Base-by-base conservation (phyloP, 345 rosid species). In the Carallia pectinifolia region DNA sequence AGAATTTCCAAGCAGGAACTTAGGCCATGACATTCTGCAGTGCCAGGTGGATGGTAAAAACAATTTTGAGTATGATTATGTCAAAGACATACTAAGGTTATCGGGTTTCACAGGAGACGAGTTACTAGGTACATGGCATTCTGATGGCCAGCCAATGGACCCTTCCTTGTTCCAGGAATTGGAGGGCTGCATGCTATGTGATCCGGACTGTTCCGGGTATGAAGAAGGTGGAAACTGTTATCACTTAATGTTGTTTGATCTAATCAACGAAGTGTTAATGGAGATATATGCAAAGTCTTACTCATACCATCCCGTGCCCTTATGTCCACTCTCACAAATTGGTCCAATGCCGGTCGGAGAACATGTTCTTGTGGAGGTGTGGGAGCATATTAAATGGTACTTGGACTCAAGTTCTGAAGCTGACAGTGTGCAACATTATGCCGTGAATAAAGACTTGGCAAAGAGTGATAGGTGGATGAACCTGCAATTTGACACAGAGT, bases 401-500 rank as follows among this genome's bases (percentile, higher is more conserved):
- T 67, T 85, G 82, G 71, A 80, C 37, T 71, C 75, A 31, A 70
- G 60, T 74, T 75, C 85, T 27, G 74, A 38, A 10, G 56, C 63
- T 0, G 84, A 84, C 15, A 82, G 74, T 3, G 79, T 84, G 7
- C 31, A 82, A 79, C 90, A 91, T 73, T 70, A 80, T 62, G 61
- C 81, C 16, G 76, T 81, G 37, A 69, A 77, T 59, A 81, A 77
- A 70, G 98, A 94, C 76, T 82, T 88, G 44, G 68, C 80, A 2
- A 87, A 73, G 80, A 65, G 58, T 17, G 85, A 85, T 40, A 88
- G 88, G 18, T 94, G 98, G 98, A 86, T 94, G 97, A 86, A 85
- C 73, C 77, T 91, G 40, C 96, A 89, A 72, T 88, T 84, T 58
- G 96, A 91, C 48, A 66, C 77, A 12, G 97, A 90, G 80, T 85